phyloP scores from a whole-genome alignment of 176 grass and related monocot genomes.

The Lolium rigidum region DNA sequence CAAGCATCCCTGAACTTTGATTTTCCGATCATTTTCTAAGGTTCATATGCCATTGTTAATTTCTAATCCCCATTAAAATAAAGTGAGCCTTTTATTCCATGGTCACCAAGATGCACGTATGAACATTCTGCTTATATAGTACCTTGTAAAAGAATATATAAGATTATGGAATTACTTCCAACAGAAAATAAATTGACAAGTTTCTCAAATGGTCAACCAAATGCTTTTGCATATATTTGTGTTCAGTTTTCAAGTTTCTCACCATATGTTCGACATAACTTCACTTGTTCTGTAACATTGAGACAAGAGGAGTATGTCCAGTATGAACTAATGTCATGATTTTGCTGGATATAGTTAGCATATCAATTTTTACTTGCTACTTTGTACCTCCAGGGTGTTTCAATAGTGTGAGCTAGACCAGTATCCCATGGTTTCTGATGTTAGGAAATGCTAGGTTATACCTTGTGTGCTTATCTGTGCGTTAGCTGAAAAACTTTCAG shows the following conservation, averaged over 20 bases:
- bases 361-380: conserved; percentile 13
- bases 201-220: neutral
- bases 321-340: neutral
- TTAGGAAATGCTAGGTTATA: neutral
- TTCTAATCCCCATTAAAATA: neutral
- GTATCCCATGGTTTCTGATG: neutral
- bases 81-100: neutral
- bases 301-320: neutral
- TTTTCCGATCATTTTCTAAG: neutral
- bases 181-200: neutral
- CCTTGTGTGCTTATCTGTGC: neutral
- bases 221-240: neutral
- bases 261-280: neutral
- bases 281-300: neutral
- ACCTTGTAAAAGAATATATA: neutral
- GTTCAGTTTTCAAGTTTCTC: neutral
- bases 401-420: neutral
- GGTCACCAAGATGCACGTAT: neutral
- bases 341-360: neutral
- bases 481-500: neutral
- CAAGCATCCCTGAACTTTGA: neutral
- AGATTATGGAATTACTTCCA: neutral
- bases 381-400: neutral
- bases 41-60: neutral
- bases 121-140: neutral